These are phyloP conservation scores for Candida labiduridarum DNA, from an alignment of 1,139 yeast genomes.

Conservation along the genomic window DNA sequence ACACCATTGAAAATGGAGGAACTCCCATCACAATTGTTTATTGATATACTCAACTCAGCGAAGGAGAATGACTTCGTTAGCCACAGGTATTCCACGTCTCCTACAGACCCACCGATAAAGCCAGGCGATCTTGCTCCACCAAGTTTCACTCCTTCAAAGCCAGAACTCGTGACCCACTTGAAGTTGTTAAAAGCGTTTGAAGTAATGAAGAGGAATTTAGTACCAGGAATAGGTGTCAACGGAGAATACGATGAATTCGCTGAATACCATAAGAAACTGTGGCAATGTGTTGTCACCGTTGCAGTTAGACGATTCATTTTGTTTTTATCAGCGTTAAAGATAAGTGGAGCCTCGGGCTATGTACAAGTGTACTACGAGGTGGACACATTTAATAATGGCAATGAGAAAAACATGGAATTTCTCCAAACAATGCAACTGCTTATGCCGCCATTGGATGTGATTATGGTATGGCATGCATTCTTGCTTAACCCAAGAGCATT, in stretches of 20 bases:
- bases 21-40: not conserved
- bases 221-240: slow-evolving; percentile 5
- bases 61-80: not conserved
- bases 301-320: slow-evolving; percentile 32
- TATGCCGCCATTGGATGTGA: slow-evolving; percentile 36
- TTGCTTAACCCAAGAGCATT: slow-evolving; percentile 21
- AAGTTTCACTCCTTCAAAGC: not conserved
- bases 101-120: not conserved
- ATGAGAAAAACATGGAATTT: not conserved
- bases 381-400: not conserved
- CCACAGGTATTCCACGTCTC: not conserved
- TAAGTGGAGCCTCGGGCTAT: not conserved
- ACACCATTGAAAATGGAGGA: too few relatives aligned
- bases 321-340: slow-evolving; percentile 25
- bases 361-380: not conserved
- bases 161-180: slow-evolving; percentile 26
- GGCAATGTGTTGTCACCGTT: slow-evolving; percentile 31
- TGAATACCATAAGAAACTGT: slow-evolving; percentile 20
- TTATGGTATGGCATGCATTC: slow-evolving; percentile 44
- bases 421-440: not conserved
- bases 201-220: slow-evolving; percentile 21
- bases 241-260: slow-evolving; percentile 4
- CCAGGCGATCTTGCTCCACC: not conserved
- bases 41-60: slow-evolving; percentile 2
- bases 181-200: slow-evolving; percentile 32